Conservation (phyloP, 495 filamentous ascomycete genomes). For the Penicillium pancosmium region DNA sequence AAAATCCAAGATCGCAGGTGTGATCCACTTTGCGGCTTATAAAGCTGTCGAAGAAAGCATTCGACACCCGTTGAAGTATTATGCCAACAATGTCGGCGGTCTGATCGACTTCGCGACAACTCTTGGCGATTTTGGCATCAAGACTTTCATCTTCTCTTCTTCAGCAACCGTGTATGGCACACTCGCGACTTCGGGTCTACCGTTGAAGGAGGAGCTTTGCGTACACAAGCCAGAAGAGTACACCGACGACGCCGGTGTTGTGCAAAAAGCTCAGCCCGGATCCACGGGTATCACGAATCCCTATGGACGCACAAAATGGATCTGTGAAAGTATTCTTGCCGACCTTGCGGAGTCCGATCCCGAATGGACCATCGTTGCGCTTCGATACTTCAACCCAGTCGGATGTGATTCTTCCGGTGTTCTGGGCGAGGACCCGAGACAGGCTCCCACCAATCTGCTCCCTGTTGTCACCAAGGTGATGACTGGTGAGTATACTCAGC, state of each 20-base stretch:
- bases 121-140: constrained; percentile 60
- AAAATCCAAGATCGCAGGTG: constrained; percentile 58
- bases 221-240: constrained; percentile 53
- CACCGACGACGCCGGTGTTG: constrained; percentile 33
- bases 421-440: constrained; percentile 66
- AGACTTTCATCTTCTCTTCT: constrained; percentile 67
- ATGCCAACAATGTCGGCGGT: constrained; percentile 67
- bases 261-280: constrained; percentile 39
- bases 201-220: constrained; percentile 62
- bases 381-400: constrained; percentile 71
- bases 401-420: constrained; percentile 66
- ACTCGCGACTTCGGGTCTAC: constrained; percentile 52
- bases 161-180: constrained; percentile 69
- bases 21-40: constrained; percentile 67
- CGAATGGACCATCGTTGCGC: constrained; percentile 61
- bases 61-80: constrained; percentile 59
- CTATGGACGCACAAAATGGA: constrained; percentile 68
- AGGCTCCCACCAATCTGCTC: constrained; percentile 63
- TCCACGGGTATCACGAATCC: constrained; percentile 62
- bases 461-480: constrained; percentile 64
- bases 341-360: constrained; percentile 61
- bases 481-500: constrained; percentile 52
- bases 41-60: constrained; percentile 60
- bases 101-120: constrained; percentile 60
- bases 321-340: constrained; percentile 65